Evolutionary conservation across 208 protist species (phyloP), one percentile per base, ranked within the genome.

Genomic region (Trypanosoma rangeli): DNA sequence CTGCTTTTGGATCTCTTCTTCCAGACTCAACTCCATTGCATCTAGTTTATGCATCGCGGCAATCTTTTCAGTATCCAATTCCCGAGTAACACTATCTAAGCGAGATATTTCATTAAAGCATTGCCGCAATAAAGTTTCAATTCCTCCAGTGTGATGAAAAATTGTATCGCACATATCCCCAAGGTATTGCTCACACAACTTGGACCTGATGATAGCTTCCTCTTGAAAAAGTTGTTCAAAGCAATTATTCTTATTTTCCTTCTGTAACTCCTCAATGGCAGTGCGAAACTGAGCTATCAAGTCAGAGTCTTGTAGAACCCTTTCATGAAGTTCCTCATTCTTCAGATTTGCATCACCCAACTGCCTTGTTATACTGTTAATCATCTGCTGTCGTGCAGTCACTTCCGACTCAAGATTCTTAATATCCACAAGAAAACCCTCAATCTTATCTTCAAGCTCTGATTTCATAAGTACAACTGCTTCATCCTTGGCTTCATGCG

Each of bases 301-400:
- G n/a, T 87, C 86, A 1, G 78, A 79, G 57, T 84, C 82, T 64
- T 85, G 78, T 8, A 89, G 58, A 70, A 88, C 80, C 67, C 80
- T 87, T 2, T 42, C 62, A 55, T 89, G 79, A 52, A 87, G 83
- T 28, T 67, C 65, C 15, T 80, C 69, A 60, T 83, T 89, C 55
- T 78, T 91, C 26, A 80, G 77, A 50, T 80, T 88, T 1, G 79
- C 79, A 15, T 79, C 74, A 56, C 75, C 75, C 16, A 94, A 70
- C 55, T 94, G 85, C 12, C 76, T 73, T 20, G 85, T 89, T 22
- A 94, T 66, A 29, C 82, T 76, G n/a, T 83, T 80, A 37, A 94
- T 89, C 26, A 94, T 73, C 5, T 59, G 20, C 44, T 90, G 86
- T 24, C 82, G 73, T 26, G 61, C 82, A 12, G 42, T 60, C 13